Percentiles rank a stretch among this genome's conserved stretches.
Conservation (phyloP, 1,139 yeast species). For the Candida sp. region DNA sequence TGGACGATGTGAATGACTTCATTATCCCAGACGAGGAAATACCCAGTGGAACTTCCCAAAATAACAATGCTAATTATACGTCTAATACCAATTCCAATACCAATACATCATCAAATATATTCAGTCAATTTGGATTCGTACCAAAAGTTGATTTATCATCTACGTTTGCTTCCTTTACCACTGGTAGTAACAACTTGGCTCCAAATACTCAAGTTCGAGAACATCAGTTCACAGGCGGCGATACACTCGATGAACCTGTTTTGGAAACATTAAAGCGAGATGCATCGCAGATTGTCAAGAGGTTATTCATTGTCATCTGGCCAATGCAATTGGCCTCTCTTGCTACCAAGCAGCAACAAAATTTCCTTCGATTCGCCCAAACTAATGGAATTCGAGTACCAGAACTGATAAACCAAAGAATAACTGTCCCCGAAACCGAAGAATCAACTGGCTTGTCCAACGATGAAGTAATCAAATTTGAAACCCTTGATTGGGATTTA, state of each 20-base stretch:
- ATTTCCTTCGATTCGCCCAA: slow-evolving; percentile 40
- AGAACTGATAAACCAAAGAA: slow-evolving; percentile 28
- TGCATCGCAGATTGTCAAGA: slow-evolving; percentile 57
- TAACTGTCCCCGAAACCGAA: slow-evolving; percentile 24
- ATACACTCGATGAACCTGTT: slow-evolving; percentile 84
- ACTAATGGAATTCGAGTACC: slow-evolving; percentile 45
- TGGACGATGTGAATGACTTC: slow-evolving; percentile 20
- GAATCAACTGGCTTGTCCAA: slow-evolving; percentile 13
- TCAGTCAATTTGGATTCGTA: slow-evolving; percentile 11
- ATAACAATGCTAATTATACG: slow-evolving; percentile 4
- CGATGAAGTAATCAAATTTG: slow-evolving; percentile 17
- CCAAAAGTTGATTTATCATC: slow-evolving; percentile 43
- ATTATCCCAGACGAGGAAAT: slow-evolving; percentile 24
- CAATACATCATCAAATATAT: slow-evolving; percentile 1
- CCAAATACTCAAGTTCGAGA: slow-evolving; percentile 59
- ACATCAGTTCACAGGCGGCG: slow-evolving; percentile 77
- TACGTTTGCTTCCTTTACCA: slow-evolving; percentile 35
- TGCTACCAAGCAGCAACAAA: slow-evolving; percentile 43
- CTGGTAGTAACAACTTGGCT: slow-evolving; percentile 21
- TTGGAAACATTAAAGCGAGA: slow-evolving; percentile 67
- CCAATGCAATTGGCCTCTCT: slow-evolving; percentile 49
- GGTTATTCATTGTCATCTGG: slow-evolving; percentile 71
- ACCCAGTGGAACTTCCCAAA: slow-evolving; percentile 3
- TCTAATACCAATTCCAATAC: slow-evolving; percentile 1
- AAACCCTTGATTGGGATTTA: slow-evolving; percentile 72